Conservation (phyloP, 768 basidiomycete genomes). For the Amanita polypyramis region DNA sequence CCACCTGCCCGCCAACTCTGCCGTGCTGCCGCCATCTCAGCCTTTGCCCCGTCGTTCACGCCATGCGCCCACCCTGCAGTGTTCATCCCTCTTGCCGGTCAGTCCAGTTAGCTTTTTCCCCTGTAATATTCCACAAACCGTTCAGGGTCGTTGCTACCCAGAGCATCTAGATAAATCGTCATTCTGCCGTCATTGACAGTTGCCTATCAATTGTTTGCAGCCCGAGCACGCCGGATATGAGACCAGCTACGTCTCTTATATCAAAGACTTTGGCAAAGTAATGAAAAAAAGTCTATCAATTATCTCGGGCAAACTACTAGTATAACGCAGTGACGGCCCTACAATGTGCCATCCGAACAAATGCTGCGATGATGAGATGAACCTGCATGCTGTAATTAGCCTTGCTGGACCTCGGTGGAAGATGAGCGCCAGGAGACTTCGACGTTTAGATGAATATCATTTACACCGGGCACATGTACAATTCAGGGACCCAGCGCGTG, state of each 20-base stretch:
- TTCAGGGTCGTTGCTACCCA: conserved; percentile 3
- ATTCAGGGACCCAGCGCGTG: neutral
- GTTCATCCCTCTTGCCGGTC: neutral
- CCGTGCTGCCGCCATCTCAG: neutral
- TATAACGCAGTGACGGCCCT: neutral
- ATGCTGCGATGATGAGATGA: neutral
- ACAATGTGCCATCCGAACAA: neutral
- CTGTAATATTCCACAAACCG: neutral
- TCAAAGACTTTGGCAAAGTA: neutral
- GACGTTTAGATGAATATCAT: no score
- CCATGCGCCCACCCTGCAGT: no score
- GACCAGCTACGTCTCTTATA: neutral
- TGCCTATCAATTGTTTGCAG: neutral
- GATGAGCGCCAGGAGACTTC: no score
- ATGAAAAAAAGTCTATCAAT: neutral
- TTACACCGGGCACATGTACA: neutral
- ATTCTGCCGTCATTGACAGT: neutral
- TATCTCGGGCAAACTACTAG: neutral
- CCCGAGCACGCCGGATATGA: neutral
- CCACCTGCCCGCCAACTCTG: neutral
- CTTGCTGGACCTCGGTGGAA: neutral
- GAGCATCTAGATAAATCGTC: neutral
- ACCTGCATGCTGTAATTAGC: neutral
- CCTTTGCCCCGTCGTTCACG: neutral
- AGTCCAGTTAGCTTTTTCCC: neutral